These are phyloP conservation scores for Cyberlindnera meyerae DNA, from an alignment of 805 yeast genomes.

Conservation along the genomic window DNA sequence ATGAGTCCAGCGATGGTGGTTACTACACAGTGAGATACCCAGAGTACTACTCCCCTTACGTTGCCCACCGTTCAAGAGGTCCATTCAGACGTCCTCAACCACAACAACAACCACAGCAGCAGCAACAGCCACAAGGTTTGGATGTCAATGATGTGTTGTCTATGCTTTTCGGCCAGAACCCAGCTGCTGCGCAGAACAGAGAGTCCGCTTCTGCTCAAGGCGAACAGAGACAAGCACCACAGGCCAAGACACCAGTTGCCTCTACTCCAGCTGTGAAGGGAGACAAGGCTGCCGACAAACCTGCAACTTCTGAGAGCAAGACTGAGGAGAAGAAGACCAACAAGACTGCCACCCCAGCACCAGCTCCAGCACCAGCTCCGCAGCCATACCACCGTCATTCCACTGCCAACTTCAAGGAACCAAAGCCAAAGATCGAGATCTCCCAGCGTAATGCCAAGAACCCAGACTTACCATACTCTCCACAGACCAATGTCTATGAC, in stretches of 20 bases:
- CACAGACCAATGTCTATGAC: slow-evolving; percentile 56
- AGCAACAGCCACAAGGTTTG: slow-evolving; percentile 3
- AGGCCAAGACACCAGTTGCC: not conserved
- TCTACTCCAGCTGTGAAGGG: not conserved
- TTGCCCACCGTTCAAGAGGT: slow-evolving; percentile 7
- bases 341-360: slow-evolving; percentile 2
- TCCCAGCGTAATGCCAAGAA: slow-evolving; percentile 24
- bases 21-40: slow-evolving; percentile 15
- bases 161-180: slow-evolving; percentile 6
- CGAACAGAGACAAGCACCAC: not conserved
- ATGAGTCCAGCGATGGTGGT: slow-evolving; percentile 17
- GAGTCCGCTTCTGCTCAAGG: slow-evolving; percentile 2
- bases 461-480: slow-evolving; percentile 46
- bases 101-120: slow-evolving; percentile 3
- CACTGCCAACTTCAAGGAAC: slow-evolving; percentile 17
- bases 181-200: not conserved
- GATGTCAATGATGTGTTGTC: slow-evolving; percentile 11
- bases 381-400: slow-evolving; percentile 23
- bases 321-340: not conserved
- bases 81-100: slow-evolving; percentile 9
- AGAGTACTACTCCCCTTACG: slow-evolving; percentile 14
- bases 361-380: slow-evolving; percentile 7
- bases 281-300: not conserved
- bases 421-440: slow-evolving; percentile 26
- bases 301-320: not conserved